Evolutionary conservation across 345 rosid species (phyloP), one percentile per base, ranked within the genome.

Genomic region (Lenwebbia sp.): DNA sequence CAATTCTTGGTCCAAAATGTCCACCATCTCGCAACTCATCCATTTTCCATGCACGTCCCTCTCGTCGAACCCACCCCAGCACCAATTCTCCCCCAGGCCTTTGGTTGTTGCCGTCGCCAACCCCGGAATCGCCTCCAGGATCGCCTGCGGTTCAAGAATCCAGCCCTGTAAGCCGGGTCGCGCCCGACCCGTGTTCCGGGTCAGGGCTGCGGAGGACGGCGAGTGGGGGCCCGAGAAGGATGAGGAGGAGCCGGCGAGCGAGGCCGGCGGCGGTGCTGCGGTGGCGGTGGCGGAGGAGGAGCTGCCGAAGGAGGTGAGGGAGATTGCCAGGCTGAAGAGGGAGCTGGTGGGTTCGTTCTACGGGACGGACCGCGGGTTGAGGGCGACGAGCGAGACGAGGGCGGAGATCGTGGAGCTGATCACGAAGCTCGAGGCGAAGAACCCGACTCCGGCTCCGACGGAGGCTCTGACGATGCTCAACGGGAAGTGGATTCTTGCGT

Each of bases 401-500:
- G 98, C 93, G 10, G 99, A 96, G 94, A 90, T 97, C 81, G 92
- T 94, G 13, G 99, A 97, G 90, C 96, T 96, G 55, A 97, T 97
- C 37, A 93, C 96, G 9, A 95, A 91, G 93, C 95, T 96, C 19
- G 99, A 97, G 88, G 92, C 94, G 21, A 94, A 88, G 91, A 97
- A 97, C 88, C 99, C 99, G 50, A 96, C 94, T 4, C 93, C 98
- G 1, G 95, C 94, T 0, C 98, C 99, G 0, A 97, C 96, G 47
- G 95, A 96, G 65, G 97, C 98, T 55, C 86, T 96, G 87, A 78
- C 93, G 89, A 90, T 92, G 83, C 97, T 97, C 91, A 93, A 96
- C 70, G 98, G 96, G 85, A 96, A 97, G 89, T 97, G 99, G 99
- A 92, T 95, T 89, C 98, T 97, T 41, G 95, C 92, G 98, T 97